These are phyloP conservation scores for Brasenia schreberi DNA, from an alignment of 164 flowering plant species.

Conservation along the genomic window DNA sequence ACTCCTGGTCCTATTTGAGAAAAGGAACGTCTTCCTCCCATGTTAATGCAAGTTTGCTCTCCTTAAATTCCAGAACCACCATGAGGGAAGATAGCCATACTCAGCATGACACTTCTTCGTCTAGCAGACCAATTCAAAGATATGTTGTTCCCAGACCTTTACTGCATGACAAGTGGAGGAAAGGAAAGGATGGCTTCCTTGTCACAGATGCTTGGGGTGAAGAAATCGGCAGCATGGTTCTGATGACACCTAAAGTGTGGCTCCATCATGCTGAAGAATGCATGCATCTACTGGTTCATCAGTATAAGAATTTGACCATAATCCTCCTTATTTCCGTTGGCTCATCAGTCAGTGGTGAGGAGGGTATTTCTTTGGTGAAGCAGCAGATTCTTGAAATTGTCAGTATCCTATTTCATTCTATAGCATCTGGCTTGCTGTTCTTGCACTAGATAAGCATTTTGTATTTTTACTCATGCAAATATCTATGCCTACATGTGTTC, in stretches of 20 bases:
- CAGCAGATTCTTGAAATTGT: constrained; percentile 87
- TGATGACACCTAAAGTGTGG: constrained; percentile 57
- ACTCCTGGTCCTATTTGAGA: constrained; percentile 79
- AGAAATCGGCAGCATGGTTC: constrained; percentile 29
- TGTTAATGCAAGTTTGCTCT: constrained; percentile 23
- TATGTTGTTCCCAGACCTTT: constrained; percentile 54
- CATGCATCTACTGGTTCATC: constrained; percentile 73
- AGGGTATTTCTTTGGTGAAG: constrained; percentile 59
- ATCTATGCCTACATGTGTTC: too few species aligned
- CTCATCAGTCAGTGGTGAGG: constrained; percentile 57
- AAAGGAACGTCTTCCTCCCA: constrained; percentile 43
- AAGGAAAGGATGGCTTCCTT: constrained; percentile 89
- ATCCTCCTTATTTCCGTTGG: constrained; percentile 66
- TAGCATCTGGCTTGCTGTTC: not conserved
- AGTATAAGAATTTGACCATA: constrained; percentile 65
- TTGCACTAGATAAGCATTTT: too few species aligned
- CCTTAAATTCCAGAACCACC: constrained; percentile 20
- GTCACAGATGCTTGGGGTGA: constrained; percentile 63
- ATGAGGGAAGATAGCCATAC: constrained; percentile 16
- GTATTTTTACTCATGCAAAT: too few species aligned
- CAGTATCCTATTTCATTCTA: constrained; percentile 16
- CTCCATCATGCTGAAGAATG: constrained; percentile 63
- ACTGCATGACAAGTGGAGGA: constrained; percentile 66
- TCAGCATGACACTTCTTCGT: constrained; percentile 33
- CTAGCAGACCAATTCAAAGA: constrained; percentile 22